Evolutionary conservation across 495 filamentous ascomycete species (phyloP).

Genomic region (Penicillium daleae): DNA sequence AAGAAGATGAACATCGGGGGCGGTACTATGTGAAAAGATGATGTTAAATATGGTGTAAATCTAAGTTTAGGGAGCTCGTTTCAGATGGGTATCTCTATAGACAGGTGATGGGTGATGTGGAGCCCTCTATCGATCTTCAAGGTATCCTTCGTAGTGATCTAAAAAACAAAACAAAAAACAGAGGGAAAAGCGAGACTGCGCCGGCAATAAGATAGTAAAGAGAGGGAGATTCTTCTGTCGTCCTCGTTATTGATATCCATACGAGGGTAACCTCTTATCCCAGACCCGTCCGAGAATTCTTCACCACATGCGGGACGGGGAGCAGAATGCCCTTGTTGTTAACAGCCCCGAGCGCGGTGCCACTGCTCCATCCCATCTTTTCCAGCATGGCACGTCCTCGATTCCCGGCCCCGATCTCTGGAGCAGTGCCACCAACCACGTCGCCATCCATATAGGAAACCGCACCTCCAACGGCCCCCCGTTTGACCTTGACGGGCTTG

Average conservation of each 20-base stretch:
- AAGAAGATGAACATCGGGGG: slow-evolving; percentile 8
- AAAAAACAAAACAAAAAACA: background rate
- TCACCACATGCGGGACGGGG: slow-evolving; percentile 86
- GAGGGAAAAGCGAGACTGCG: background rate
- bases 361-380: slow-evolving; percentile 95
- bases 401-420: slow-evolving; percentile 83
- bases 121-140: background rate
- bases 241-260: background rate
- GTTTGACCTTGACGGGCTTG: slow-evolving; percentile 35
- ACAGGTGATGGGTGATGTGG: background rate
- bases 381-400: slow-evolving; percentile 87
- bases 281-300: slow-evolving; percentile 81
- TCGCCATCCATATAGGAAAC: slow-evolving; percentile 82
- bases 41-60: background rate
- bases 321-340: slow-evolving; percentile 88
- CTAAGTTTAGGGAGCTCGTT: background rate
- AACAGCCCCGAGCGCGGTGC: slow-evolving; percentile 79
- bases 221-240: background rate
- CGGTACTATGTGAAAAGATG: background rate
- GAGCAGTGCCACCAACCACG: slow-evolving; percentile 80
- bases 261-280: slow-evolving; percentile 56
- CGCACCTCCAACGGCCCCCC: slow-evolving; percentile 46
- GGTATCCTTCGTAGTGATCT: background rate
- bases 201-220: background rate
- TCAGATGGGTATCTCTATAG: background rate